A percentile compares a stretch with the other conserved stretches of the same genome.
phyloP scores from a whole-genome alignment of 2,329 filamentous ascomycete species.

The Epichloe festucae region DNA sequence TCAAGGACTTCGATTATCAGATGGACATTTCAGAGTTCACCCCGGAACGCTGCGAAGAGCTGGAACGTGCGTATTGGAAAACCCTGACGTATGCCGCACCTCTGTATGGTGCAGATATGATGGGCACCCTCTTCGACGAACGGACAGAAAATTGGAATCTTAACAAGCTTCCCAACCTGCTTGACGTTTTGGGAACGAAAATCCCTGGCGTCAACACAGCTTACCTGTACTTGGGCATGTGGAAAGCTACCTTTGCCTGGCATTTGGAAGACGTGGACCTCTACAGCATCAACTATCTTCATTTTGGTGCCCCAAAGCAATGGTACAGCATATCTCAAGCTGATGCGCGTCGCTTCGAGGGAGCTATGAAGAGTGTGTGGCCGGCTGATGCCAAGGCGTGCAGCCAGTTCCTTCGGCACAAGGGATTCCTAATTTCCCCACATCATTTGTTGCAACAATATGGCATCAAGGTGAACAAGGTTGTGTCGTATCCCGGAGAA shows the following conservation, averaged over 20 bases:
- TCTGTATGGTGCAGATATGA: constrained; percentile 92
- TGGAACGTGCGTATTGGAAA: constrained; percentile 95
- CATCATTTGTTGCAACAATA: constrained; percentile 76
- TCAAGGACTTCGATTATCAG: constrained; percentile 81
- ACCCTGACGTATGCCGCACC: constrained; percentile 89
- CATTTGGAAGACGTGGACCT: constrained; percentile 96
- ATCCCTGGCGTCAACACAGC: constrained; percentile 97
- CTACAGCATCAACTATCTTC: constrained; percentile 99
- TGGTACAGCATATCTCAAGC: constrained; percentile 99
- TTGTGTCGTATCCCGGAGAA: constrained; percentile 90
- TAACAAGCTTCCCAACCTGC: constrained; percentile 81
- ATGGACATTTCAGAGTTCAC: constrained; percentile 84
- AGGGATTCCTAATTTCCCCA: constrained; percentile 92
- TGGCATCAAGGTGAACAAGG: constrained; percentile 90
- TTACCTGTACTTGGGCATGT: constrained; percentile 97
- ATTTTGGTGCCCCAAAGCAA: constrained; percentile 96
- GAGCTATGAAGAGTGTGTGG: constrained; percentile 92
- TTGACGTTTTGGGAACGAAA: constrained; percentile 89
- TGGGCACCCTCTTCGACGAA: constrained; percentile 87
- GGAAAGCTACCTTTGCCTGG: constrained; percentile 99
- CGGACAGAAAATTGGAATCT: constrained; percentile 80
- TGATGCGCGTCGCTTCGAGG: constrained; percentile 84
- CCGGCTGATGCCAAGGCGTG: constrained; percentile 90
- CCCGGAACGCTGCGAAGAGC: constrained; percentile 79
- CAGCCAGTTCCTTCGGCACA: constrained; percentile 91